These are phyloP conservation scores for Dacryopinax primogenitus DNA, from an alignment of 768 basidiomycete genomes.

Conservation along the genomic window DNA sequence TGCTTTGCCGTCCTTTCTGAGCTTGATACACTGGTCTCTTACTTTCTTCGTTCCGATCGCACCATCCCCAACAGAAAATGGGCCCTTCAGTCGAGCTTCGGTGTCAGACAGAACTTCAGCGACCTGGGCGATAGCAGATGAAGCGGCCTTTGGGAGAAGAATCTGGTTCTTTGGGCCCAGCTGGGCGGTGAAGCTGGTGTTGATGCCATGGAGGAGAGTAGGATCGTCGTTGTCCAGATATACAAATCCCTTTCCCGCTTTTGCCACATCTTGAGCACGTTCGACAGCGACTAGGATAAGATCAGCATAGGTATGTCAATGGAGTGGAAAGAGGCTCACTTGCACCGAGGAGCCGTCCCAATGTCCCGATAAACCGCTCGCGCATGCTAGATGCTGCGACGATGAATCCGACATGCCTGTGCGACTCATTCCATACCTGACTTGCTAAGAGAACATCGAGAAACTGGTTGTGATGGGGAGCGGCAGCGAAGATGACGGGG, in stretches of 20 bases:
- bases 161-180: slow-evolving; percentile 72
- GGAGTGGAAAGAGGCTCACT: slow-evolving; percentile 42
- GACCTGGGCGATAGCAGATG: slow-evolving; percentile 69
- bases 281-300: slow-evolving; percentile 65
- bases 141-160: slow-evolving; percentile 67
- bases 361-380: slow-evolving; percentile 63
- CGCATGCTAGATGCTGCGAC: slow-evolving; percentile 84
- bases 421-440: slow-evolving; percentile 74
- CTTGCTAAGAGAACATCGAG: slow-evolving; percentile 75
- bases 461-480: slow-evolving; percentile 94
- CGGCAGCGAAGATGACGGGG: slow-evolving; percentile 84
- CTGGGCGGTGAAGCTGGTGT: slow-evolving; percentile 62
- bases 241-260: slow-evolving; percentile 58
- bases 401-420: slow-evolving; percentile 70
- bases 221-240: slow-evolving; percentile 63
- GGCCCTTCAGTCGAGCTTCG: slow-evolving; percentile 67
- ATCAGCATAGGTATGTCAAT: background rate
- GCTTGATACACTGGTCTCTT: slow-evolving; percentile 53
- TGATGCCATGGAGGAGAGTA: slow-evolving; percentile 66
- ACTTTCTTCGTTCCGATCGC: slow-evolving; percentile 57
- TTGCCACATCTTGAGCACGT: slow-evolving; percentile 78
- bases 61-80: slow-evolving; percentile 62
- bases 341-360: slow-evolving; percentile 70
- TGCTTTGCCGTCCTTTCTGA: slow-evolving; percentile 38
- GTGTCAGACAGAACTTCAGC: slow-evolving; percentile 82